These are phyloP conservation scores for Striga asiatica DNA, from an alignment of 257 asterid genomes.

Conservation along the genomic window DNA sequence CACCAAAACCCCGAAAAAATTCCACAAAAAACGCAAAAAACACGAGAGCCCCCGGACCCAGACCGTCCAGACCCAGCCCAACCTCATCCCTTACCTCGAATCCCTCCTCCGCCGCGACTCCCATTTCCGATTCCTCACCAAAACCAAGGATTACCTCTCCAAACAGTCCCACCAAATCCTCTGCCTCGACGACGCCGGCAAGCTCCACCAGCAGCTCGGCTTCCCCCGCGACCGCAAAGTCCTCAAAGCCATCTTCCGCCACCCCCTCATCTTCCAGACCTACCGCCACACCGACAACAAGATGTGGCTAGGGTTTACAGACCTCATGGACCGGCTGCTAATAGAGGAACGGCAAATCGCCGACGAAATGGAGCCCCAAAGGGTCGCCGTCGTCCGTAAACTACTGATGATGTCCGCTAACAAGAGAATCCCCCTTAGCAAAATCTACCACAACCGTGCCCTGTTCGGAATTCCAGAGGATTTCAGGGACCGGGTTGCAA, in stretches of 20 bases:
- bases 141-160: no score
- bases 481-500: conserved; percentile 62
- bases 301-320: conserved; percentile 82
- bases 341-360: conserved; percentile 28
- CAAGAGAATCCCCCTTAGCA: conserved; percentile 61
- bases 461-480: conserved; percentile 77
- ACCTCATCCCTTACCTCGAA: no score
- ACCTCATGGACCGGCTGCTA: conserved; percentile 46
- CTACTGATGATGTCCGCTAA: conserved; percentile 69
- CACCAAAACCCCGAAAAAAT: no score
- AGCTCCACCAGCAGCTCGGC: conserved; percentile 74
- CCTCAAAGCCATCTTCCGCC: conserved; percentile 45
- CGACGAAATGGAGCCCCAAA: conserved; percentile 36
- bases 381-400: conserved; percentile 55
- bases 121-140: no score
- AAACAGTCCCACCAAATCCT: conserved; percentile 33
- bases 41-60: no score
- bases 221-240: conserved; percentile 87
- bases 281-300: conserved; percentile 68
- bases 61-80: no score
- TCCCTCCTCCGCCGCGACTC: not conserved
- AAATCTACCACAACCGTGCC: conserved; percentile 62
- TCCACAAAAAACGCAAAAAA: not conserved
- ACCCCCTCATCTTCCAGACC: conserved; percentile 56
- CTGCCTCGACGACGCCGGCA: conserved; percentile 76